phyloP scores from a whole-genome alignment of 345 rosid species.

The Lagerstroemia speciosa region DNA sequence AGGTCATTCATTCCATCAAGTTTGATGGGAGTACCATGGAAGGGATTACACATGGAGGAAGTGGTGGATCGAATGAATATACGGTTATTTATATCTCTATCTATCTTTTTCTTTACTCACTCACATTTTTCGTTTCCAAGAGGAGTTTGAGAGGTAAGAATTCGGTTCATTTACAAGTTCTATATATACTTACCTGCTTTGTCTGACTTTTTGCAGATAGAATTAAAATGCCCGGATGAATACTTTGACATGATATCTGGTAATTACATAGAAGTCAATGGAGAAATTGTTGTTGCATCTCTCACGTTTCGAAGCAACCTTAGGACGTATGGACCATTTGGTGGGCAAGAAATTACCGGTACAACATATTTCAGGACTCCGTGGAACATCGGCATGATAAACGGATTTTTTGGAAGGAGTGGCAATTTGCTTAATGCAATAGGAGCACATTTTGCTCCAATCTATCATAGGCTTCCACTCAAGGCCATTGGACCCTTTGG shows the following conservation, averaged over 20 bases:
- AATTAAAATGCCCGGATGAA: not conserved
- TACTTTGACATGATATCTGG: conserved; percentile 1
- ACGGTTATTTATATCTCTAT: not conserved
- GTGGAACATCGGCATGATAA: conserved; percentile 1
- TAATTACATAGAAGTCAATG: not conserved
- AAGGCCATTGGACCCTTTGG: conserved; percentile 2
- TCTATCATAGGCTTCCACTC: conserved; percentile 1
- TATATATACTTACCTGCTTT: not conserved
- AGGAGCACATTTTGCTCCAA: not conserved
- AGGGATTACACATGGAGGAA: not conserved
- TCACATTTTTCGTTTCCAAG: not conserved
- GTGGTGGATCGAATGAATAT: not conserved
- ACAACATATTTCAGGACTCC: not conserved
- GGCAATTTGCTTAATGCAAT: not conserved
- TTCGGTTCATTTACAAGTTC: not conserved
- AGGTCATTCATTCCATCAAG: not conserved
- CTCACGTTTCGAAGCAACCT: not conserved
- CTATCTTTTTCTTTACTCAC: not conserved
- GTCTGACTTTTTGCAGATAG: not conserved
- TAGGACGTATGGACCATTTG: not conserved
- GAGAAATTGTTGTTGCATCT: not conserved
- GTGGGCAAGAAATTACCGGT: not conserved
- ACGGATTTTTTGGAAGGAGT: conserved; percentile 1
- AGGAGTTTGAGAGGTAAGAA: not conserved
- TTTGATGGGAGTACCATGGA: not conserved